These are phyloP conservation scores for Syncephalastrum sp. DNA, from an alignment of 371 early-diverging fungal genomes.

Conservation along the genomic window DNA sequence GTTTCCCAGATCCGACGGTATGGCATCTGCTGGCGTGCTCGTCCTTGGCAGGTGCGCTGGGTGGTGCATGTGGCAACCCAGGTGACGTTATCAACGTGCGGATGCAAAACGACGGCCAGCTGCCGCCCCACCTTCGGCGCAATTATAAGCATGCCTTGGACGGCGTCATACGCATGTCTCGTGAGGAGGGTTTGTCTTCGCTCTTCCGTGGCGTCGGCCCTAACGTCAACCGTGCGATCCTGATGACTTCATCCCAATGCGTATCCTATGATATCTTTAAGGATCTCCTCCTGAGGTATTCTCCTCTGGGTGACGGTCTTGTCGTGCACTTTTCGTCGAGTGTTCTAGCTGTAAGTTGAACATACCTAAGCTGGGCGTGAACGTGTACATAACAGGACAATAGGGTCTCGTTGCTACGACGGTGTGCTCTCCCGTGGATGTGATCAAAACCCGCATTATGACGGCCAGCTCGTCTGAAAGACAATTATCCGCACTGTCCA, in stretches of 20 bases:
- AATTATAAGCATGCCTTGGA: slow-evolving; percentile 80
- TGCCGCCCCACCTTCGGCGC: slow-evolving; percentile 60
- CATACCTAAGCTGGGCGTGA: background rate
- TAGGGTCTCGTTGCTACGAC: slow-evolving; percentile 73
- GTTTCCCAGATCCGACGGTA: slow-evolving; percentile 16
- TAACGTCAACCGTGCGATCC: slow-evolving; percentile 72
- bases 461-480: slow-evolving; percentile 31
- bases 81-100: slow-evolving; percentile 85
- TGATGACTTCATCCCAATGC: slow-evolving; percentile 80
- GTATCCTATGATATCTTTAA: slow-evolving; percentile 76
- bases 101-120: slow-evolving; percentile 83
- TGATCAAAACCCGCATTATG: slow-evolving; percentile 76
- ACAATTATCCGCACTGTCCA: slow-evolving; percentile 30
- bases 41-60: slow-evolving; percentile 70
- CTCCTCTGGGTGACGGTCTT: slow-evolving; percentile 64
- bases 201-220: slow-evolving; percentile 75
- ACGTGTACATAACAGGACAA: background rate
- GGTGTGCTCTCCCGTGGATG: slow-evolving; percentile 65
- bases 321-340: slow-evolving; percentile 74
- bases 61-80: slow-evolving; percentile 81
- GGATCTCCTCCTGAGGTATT: slow-evolving; percentile 53
- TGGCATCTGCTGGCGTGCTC: slow-evolving; percentile 61
- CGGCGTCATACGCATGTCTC: slow-evolving; percentile 64
- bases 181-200: slow-evolving; percentile 65
- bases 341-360: slow-evolving; percentile 64